A percentile compares a stretch with the other conserved stretches of the same genome.
These are phyloP conservation scores for Ilex aquifolium DNA, from an alignment of 257 asterid genomes.

Conservation along the genomic window DNA sequence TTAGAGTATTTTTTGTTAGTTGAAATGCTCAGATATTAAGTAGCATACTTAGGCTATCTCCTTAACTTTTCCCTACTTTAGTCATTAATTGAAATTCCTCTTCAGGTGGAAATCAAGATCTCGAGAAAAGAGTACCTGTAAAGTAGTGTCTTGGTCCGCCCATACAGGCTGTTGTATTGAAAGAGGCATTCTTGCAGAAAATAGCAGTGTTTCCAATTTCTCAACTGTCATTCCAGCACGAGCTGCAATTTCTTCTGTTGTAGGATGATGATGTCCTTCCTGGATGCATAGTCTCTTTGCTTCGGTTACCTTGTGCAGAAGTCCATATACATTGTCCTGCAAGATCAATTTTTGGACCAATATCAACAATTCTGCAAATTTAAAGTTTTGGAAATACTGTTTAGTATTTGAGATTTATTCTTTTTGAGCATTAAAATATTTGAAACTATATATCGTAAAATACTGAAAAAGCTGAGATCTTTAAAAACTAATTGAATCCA, in stretches of 20 bases:
- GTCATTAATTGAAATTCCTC: too few relatives aligned
- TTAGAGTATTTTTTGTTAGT: too few relatives aligned
- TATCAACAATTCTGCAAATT: background rate
- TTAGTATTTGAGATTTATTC: too few relatives aligned
- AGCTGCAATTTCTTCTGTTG: conserved; percentile 66
- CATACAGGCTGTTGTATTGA: conserved; percentile 76
- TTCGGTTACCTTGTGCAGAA: conserved; percentile 61
- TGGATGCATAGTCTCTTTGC: conserved; percentile 55
- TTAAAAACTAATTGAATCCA: too few relatives aligned
- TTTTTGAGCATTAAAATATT: too few relatives aligned
- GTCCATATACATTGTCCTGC: conserved; percentile 78
- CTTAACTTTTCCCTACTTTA: too few relatives aligned
- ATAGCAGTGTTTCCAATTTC: conserved; percentile 53
- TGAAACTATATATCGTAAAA: too few relatives aligned
- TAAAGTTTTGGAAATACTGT: background rate
- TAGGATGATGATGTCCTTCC: conserved; percentile 60
- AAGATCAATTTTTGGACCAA: conserved; percentile 21
- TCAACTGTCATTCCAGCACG: conserved; percentile 68
- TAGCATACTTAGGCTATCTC: too few relatives aligned
- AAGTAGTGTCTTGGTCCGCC: conserved; percentile 68
- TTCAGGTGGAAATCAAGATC: background rate
- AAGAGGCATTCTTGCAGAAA: conserved; percentile 62
- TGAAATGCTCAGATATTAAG: too few relatives aligned
- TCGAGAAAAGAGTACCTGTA: conserved; percentile 27
- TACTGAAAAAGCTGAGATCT: too few relatives aligned